Percentiles rank a stretch among this genome's conserved stretches.
Evolutionary conservation across 108 stramenopile genomes (phyloP).

Genomic region (Schizochytrium sp.): DNA sequence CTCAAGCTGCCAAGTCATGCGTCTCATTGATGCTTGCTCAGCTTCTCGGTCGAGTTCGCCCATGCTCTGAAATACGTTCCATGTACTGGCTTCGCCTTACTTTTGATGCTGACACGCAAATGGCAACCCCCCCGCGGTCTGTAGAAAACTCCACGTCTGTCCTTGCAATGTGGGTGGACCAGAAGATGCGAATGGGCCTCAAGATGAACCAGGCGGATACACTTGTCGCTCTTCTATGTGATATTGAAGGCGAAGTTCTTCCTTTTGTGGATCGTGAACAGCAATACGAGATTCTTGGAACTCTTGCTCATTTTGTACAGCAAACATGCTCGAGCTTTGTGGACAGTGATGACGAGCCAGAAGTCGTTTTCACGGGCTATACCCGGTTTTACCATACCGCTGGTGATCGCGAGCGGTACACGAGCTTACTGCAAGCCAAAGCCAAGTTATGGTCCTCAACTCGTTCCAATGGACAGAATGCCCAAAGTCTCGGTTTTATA

Average conservation of each 20-base stretch:
- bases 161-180: background rate
- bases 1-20: background rate
- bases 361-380: background rate
- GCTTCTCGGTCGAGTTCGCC: slow-evolving; percentile 14
- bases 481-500: background rate
- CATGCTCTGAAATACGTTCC: slow-evolving; percentile 5
- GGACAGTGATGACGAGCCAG: background rate
- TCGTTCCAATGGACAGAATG: no score
- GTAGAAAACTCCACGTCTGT: background rate
- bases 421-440: slow-evolving; percentile 2
- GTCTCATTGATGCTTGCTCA: background rate
- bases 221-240: background rate
- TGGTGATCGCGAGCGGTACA: background rate
- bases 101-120: background rate
- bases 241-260: background rate
- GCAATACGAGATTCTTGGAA: slow-evolving; percentile 30
- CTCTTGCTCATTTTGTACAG: background rate
- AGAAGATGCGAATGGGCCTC: background rate
- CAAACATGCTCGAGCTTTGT: background rate
- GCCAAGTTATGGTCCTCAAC: background rate
- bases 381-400: background rate
- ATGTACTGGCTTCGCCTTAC: slow-evolving; percentile 11
- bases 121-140: background rate
- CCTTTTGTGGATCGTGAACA: slow-evolving; percentile 27
- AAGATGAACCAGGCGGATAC: background rate